These are phyloP conservation scores for Aureoboletus auriporus DNA, from an alignment of 768 basidiomycete genomes.

Conservation along the genomic window DNA sequence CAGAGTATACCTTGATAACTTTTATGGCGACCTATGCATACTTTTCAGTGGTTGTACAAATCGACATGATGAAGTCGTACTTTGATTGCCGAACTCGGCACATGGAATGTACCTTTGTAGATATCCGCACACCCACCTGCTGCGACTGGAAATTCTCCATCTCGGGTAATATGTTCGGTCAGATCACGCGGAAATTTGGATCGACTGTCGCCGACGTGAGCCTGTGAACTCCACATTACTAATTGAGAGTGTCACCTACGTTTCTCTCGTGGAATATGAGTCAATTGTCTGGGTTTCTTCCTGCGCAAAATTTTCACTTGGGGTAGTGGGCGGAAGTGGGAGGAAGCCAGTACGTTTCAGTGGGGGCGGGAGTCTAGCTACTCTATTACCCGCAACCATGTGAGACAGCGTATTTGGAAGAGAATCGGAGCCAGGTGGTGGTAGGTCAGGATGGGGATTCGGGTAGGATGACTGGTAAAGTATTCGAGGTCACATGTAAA, in stretches of 20 bases:
- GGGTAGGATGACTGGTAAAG: too few relatives aligned
- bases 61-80: neutral
- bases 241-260: neutral
- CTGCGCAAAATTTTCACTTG: too few relatives aligned
- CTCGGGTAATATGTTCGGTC: too few relatives aligned
- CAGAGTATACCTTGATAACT: conserved; percentile 1
- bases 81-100: neutral
- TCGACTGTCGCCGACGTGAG: neutral
- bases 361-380: too few relatives aligned
- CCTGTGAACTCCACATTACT: neutral
- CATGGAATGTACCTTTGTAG: neutral
- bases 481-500: too few relatives aligned
- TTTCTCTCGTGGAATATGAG: neutral
- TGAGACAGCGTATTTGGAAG: too few relatives aligned
- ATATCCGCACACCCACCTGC: neutral
- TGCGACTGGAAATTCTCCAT: neutral
- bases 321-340: too few relatives aligned
- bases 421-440: too few relatives aligned
- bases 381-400: too few relatives aligned
- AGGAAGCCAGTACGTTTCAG: too few relatives aligned
- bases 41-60: neutral
- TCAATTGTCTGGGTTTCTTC: neutral
- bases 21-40: conserved; percentile 1
- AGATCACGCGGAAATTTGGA: neutral
- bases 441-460: too few relatives aligned